Evolutionary conservation across 345 rosid species (phyloP), one percentile per base, ranked within the genome.

Genomic region (Eucalyptus albens): DNA sequence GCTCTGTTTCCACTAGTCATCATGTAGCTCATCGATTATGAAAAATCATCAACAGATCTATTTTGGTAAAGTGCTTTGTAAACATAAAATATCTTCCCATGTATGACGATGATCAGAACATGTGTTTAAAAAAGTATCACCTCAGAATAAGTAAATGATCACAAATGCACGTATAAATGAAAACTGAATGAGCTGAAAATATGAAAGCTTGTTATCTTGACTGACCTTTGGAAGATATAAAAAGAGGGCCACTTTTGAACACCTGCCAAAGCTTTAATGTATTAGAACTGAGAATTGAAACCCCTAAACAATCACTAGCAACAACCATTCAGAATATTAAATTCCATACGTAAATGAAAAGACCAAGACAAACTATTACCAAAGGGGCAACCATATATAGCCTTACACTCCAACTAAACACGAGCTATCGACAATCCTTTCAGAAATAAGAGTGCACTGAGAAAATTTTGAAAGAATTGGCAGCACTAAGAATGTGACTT

Each of bases 211-310:
- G 27, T 37, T 37, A 77, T 77, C 83, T 77, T 37, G 83, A 77
- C 95, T 77, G 88, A 96, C 99, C 99, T 98, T 98, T 98, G 15
- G 99, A 97, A 82, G 99, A 98, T 93, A 98, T 98, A 95, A 96
- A 97, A 91, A 97, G 98, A 7, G 97, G 99, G 89, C 99, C 99
- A 89, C 98, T 97, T 96, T 96, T 97, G 93, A 95, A 97, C 91
- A 97, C 98, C 99, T 97, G 96, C 55, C 88, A 92, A 89, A 86
- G 69, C 88, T 42, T 59, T 31, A 67, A 56, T 69, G 15, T 12
- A 85, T 77, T 77, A 77, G 83, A 77, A 5, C 50, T 83, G 11
- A 60, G 88, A 82, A 87, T 33, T 49, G 56, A 51, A 53, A 72
- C 21, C 67, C 33, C 42, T 77, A 50, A 88, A 40, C 19, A 80